Evolutionary conservation across 2,329 filamentous ascomycete genomes (phyloP), one percentile per base, ranked within the genome.

Genomic region (Diaporthe caulivora): DNA sequence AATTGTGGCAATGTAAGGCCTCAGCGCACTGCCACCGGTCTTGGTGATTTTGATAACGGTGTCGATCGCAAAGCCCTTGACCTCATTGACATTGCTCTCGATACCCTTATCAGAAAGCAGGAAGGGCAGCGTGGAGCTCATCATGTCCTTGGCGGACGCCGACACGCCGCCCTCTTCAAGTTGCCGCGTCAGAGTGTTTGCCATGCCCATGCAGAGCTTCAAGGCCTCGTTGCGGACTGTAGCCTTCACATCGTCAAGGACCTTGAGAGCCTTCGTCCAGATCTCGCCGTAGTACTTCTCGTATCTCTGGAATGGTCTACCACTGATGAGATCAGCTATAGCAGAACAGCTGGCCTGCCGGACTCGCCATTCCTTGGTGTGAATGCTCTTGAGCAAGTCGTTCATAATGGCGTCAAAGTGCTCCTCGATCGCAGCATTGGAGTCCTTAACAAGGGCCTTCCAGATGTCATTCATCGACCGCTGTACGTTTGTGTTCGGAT

Each of bases 401-500:
- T 92, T 87, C 86, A 99, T 93, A 78, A 99, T 98, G 11, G 91
- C 90, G 76, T 97, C 93, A 79, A 98, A 98, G 82, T 98, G 89
- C 24, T 88, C 86, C 76, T 97, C 92, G 55, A 98, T 90, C 0
- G 93, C 94, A 0, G 89, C 87, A 24, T 90, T 92, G 1, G 94
- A 90, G 78, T 98, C 95, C 80, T 97, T 97, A 70, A 98, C 95
- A n/a, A 99, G 85, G 0, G 96, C 93, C 78, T 94, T 95, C 97
- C 97, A 99, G 77, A 99, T 98, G 76, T 97, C 95, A 72, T 97
- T 95, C 97, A 99, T 99, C 0, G 96, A 98, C 62, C 92, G 89
- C 80, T 96, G 94, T 17, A 98, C 97, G 76, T 97, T 98, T 2
- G 92, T 88, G 80, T 98, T 98, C 0, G 97, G 97, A 81, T 99